A percentile compares a stretch with the other conserved stretches of the same genome.
These are phyloP conservation scores for Sclerotinia spermophila DNA, from an alignment of 2,329 filamentous ascomycete species.

Conservation along the genomic window DNA sequence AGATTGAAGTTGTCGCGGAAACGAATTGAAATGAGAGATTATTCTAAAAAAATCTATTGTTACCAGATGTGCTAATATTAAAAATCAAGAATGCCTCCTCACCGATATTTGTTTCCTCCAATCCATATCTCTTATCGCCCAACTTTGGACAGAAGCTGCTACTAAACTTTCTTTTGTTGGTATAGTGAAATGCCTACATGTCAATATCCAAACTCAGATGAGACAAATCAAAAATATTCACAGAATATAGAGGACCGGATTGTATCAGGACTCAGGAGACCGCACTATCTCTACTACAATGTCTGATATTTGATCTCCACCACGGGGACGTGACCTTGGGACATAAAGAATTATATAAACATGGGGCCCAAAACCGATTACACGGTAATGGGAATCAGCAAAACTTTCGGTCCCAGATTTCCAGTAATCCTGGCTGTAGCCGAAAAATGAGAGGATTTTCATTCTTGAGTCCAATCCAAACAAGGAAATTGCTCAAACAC, in stretches of 20 bases:
- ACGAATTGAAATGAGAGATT: slow-evolving; percentile 8
- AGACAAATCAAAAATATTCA: background rate
- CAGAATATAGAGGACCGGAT: no score
- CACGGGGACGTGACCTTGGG: background rate
- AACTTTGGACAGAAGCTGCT: background rate
- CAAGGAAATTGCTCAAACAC: background rate
- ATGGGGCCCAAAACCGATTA: background rate
- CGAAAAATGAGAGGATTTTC: background rate
- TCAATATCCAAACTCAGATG: background rate
- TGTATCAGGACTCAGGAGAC: no score
- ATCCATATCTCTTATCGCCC: no score
- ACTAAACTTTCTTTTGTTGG: slow-evolving; percentile 2
- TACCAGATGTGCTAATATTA: background rate
- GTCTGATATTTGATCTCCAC: background rate
- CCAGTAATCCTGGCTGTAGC: background rate
- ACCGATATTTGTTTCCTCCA: background rate
- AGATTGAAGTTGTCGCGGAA: slow-evolving; percentile 17
- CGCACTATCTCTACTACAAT: no score
- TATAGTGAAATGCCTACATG: background rate
- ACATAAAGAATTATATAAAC: background rate
- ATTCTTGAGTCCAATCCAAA: background rate
- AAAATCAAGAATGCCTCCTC: background rate
- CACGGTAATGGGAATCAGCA: background rate
- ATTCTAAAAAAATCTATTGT: no score
- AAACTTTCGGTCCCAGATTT: background rate